These are phyloP conservation scores for Ogataea wickerhamii DNA, from an alignment of 805 yeast species.

Conservation along the genomic window DNA sequence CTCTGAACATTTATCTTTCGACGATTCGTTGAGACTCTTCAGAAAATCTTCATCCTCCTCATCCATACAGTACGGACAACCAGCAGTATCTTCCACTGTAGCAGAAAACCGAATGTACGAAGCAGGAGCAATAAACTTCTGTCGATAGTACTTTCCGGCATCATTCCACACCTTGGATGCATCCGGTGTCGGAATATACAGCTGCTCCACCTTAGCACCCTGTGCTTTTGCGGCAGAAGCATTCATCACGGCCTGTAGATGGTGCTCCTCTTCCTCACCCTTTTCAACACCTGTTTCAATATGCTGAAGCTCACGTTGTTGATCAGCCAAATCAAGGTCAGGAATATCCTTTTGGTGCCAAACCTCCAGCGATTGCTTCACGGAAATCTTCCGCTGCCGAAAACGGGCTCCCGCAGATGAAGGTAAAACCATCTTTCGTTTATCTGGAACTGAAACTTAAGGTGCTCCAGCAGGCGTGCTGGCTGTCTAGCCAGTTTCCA, in stretches of 20 bases:
- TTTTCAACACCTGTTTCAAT: conserved; percentile 98
- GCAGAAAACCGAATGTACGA: conserved; percentile 86
- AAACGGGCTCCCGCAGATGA: conserved; percentile 63
- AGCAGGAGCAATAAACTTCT: conserved; percentile 66
- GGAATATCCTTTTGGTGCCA: conserved; percentile 78
- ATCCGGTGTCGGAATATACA: conserved; percentile 95
- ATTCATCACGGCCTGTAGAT: conserved; percentile 85
- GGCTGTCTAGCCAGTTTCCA: not conserved
- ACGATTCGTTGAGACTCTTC: conserved; percentile 36
- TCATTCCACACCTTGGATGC: conserved; percentile 83
- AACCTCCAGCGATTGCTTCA: conserved; percentile 80
- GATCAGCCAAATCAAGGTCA: conserved; percentile 69
- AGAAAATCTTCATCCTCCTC: conserved; percentile 78
- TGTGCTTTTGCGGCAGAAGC: conserved; percentile 68
- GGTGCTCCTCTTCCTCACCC: conserved; percentile 95
- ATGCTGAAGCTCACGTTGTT: conserved; percentile 82
- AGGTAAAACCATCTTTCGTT: conserved; percentile 31
- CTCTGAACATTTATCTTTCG: conserved; percentile 53
- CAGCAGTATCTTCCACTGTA: conserved; percentile 92
- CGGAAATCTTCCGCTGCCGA: conserved; percentile 92
- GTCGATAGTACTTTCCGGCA: conserved; percentile 65
- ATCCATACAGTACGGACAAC: conserved; percentile 85
- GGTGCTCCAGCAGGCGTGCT: not conserved
- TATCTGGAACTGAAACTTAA: no score
- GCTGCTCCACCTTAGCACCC: conserved; percentile 48